Evolutionary conservation across 129 eudicot species (phyloP).

Genomic region (Oenanthe sinensis): DNA sequence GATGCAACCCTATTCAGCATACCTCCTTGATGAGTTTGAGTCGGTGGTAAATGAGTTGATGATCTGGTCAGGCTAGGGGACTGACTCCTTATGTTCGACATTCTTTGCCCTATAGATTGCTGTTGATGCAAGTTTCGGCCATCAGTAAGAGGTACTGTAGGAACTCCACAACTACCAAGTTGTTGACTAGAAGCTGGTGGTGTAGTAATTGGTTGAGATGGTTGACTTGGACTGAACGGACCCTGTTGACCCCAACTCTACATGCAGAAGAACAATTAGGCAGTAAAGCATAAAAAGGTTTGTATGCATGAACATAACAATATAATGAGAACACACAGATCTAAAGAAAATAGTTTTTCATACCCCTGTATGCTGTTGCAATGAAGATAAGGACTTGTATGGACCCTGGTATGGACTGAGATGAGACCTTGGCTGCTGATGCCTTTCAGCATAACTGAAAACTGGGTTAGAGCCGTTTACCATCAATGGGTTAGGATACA

Average conservation of each 20-base stretch:
- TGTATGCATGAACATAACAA: background rate
- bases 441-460: slow-evolving; percentile 26
- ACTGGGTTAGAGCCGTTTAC: background rate
- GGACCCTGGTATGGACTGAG: slow-evolving; percentile 23
- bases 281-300: background rate
- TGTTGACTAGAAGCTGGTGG: slow-evolving; percentile 31
- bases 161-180: slow-evolving; percentile 18
- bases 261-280: slow-evolving; percentile 4
- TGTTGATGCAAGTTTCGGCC: slow-evolving; percentile 30
- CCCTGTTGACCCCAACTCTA: slow-evolving; percentile 26
- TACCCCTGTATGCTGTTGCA: slow-evolving; percentile 34
- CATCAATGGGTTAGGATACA: slow-evolving; percentile 5
- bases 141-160: slow-evolving; percentile 25
- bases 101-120: slow-evolving; percentile 22
- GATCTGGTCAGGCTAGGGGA: slow-evolving; percentile 21
- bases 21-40: slow-evolving; percentile 31
- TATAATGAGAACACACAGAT: background rate
- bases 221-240: slow-evolving; percentile 17
- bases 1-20: slow-evolving; percentile 16
- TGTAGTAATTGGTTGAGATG: slow-evolving; percentile 22
- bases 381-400: slow-evolving; percentile 20
- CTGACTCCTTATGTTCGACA: slow-evolving; percentile 17
- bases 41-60: slow-evolving; percentile 12
- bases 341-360: background rate
- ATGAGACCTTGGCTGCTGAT: slow-evolving; percentile 29